These are phyloP conservation scores for Lathyrus sativus DNA, from an alignment of 306 rosid genomes.

Conservation along the genomic window DNA sequence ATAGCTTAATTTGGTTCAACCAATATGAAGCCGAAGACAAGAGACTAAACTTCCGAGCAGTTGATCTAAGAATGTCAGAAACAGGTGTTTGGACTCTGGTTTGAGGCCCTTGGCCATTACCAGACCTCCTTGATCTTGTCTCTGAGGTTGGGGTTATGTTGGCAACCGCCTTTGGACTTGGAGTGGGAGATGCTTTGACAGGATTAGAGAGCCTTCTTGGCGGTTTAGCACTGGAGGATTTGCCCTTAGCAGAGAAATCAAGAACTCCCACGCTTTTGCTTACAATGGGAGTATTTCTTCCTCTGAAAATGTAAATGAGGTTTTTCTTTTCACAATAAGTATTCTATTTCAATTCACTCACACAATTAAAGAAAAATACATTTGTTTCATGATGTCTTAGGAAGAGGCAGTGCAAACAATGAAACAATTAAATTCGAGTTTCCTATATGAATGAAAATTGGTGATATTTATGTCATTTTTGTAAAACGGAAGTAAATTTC, in stretches of 20 bases:
- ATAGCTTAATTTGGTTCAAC: conserved; percentile 81
- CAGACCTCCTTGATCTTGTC: conserved; percentile 52
- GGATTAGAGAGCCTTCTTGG: conserved; percentile 86
- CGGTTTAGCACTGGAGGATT: conserved; percentile 74
- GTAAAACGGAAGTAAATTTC: no score
- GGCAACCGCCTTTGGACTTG: conserved; percentile 54
- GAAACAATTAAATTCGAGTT: not conserved
- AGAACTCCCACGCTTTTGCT: conserved; percentile 78
- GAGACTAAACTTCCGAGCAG: conserved; percentile 59
- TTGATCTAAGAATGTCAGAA: conserved; percentile 59
- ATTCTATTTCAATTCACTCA: not conserved
- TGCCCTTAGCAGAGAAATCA: conserved; percentile 78
- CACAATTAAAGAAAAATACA: not conserved
- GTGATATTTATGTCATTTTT: no score
- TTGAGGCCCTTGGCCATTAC: conserved; percentile 40
- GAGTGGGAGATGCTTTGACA: conserved; percentile 53
- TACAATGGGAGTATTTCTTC: conserved; percentile 52
- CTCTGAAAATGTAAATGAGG: conserved; percentile 48
- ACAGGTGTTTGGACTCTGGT: conserved; percentile 62
- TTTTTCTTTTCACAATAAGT: not conserved
- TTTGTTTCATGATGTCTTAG: not conserved
- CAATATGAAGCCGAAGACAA: conserved; percentile 82
- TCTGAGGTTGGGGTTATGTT: conserved; percentile 76
- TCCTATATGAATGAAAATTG: not conserved
- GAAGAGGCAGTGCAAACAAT: not conserved